A percentile compares a stretch with the other conserved stretches of the same genome.
These are phyloP conservation scores for Trichothecium roseum DNA, from an alignment of 2,329 filamentous ascomycete species.

Conservation along the genomic window DNA sequence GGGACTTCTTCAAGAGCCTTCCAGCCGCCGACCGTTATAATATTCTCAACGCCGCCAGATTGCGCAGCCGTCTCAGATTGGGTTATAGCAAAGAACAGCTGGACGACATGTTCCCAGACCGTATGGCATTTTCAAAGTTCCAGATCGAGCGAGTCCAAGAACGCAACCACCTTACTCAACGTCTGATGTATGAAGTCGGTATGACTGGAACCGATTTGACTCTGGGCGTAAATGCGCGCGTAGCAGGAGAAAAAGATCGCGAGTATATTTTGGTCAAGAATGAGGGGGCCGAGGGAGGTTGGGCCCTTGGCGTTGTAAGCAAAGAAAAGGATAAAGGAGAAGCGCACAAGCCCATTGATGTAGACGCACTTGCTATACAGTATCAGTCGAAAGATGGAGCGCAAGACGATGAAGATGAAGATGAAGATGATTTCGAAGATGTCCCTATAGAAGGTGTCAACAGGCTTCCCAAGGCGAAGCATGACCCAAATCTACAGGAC, in stretches of 20 bases:
- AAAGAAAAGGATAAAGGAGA: conserved; percentile 71
- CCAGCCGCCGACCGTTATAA: conserved; percentile 91
- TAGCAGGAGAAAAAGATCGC: conserved; percentile 77
- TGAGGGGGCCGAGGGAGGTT: conserved; percentile 87
- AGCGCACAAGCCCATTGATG: conserved; percentile 81
- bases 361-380: conserved; percentile 57
- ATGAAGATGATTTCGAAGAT: conserved; percentile 81
- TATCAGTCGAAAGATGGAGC: conserved; percentile 48
- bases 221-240: conserved; percentile 52
- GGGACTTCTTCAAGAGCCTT: conserved; percentile 86
- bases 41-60: conserved; percentile 84
- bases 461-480: conserved; percentile 53
- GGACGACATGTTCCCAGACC: conserved; percentile 91
- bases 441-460: conserved; percentile 87
- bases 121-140: conserved; percentile 94
- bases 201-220: conserved; percentile 72
- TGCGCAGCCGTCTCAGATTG: conserved; percentile 86
- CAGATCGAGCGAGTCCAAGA: conserved; percentile 92
- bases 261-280: conserved; percentile 97
- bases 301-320: conserved; percentile 88
- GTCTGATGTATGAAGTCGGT: conserved; percentile 87
- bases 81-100: conserved; percentile 93
- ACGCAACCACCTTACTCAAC: conserved; percentile 86
- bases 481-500: conserved; percentile 12
- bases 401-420: conserved; percentile 57